Percentiles rank a stretch among this genome's conserved stretches.
These are phyloP conservation scores for Fusarium humuli DNA, from an alignment of 2,329 filamentous ascomycete species.

Conservation along the genomic window DNA sequence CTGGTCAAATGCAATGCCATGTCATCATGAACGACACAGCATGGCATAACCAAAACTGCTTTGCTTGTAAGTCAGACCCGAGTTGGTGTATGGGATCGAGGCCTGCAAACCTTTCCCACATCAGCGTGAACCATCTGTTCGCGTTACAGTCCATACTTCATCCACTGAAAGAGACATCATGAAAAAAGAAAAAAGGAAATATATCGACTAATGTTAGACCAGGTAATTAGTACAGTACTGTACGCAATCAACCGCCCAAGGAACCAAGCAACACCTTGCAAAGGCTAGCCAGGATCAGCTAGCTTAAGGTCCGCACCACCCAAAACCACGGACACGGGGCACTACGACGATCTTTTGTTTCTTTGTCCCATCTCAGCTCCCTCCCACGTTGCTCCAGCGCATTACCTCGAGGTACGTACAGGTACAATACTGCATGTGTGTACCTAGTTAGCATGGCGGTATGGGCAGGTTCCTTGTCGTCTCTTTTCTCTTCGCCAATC, in stretches of 20 bases:
- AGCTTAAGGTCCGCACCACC: conserved; percentile 42
- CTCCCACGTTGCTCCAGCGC: conserved; percentile 2
- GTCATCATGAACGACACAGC: conserved; percentile 31
- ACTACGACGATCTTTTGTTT: conserved; percentile 45
- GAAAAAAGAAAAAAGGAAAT: conserved; percentile 11
- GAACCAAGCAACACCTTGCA: conserved; percentile 32
- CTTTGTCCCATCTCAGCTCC: conserved; percentile 36
- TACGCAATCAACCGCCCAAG: conserved; percentile 30
- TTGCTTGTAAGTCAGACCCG: conserved; percentile 13
- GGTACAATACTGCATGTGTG: conserved; percentile 8
- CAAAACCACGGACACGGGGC: conserved; percentile 48
- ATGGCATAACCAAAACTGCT: background rate
- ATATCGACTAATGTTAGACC: conserved; percentile 17
- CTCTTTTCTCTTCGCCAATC: conserved; percentile 46
- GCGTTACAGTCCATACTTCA: background rate
- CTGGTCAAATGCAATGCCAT: conserved; percentile 34
- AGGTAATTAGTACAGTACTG: conserved; percentile 14
- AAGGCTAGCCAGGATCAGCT: conserved; percentile 39
- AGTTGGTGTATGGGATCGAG: conserved; percentile 18
- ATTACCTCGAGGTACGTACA: background rate
- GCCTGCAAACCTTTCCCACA: conserved; percentile 21
- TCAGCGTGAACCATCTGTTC: conserved; percentile 9
- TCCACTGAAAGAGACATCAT: background rate
- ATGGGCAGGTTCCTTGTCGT: conserved; percentile 33
- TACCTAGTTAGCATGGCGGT: conserved; percentile 17